Base-by-base conservation (phyloP, 495 filamentous ascomycete genomes). In the Pseudevernia furfuracea region DNA sequence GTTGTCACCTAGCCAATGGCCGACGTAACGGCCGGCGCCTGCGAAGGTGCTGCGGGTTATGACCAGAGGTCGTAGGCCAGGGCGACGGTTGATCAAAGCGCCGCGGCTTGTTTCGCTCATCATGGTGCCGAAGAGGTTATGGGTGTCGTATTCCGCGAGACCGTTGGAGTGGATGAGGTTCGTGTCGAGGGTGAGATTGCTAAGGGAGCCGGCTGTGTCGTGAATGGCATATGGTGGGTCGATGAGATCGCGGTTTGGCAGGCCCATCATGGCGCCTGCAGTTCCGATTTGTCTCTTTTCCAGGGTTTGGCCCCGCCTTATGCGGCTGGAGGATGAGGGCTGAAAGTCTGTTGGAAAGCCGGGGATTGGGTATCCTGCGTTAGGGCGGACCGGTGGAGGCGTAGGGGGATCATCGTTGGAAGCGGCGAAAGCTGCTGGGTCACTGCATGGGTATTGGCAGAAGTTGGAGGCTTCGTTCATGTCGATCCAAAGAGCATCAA, bases 1-100 rank as follows among this genome's bases (percentile, higher is more conserved):
- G 72, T 96, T 96, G 77, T 96, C 91, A 11, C 91, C 91, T 1
- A 93, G 84, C 91, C 91, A 96, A 69, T 96, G 87, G 8, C 90
- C 91, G 21, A 93, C 90, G 36, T 87, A 80, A 49, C 78, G 73
- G 11, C 91, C 91, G 21, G 90, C 88, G 36, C 91, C 91, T 8
- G 88, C 85, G 70, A 92, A 96, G 3, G 90, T 96, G 64, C 84
- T 87, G 28, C 91, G 87, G 23, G 90, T 93, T 72, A 96, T 95
- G 65, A 96, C 78, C 60, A 95, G 69, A 7, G 91, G 90, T 0
- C 91, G 82, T 3, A 83, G 76, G 3, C 71, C 73, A 0, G 91
- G 89, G 3, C 88, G 85, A 43, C 89, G 83, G 39, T 78, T 73
- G 14, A 84, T 74, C 89, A 96, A 89, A 12, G 89, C 87, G 7